Evolutionary conservation across 2,329 filamentous ascomycete species (phyloP).

Genomic region (Lomentospora prolificans): DNA sequence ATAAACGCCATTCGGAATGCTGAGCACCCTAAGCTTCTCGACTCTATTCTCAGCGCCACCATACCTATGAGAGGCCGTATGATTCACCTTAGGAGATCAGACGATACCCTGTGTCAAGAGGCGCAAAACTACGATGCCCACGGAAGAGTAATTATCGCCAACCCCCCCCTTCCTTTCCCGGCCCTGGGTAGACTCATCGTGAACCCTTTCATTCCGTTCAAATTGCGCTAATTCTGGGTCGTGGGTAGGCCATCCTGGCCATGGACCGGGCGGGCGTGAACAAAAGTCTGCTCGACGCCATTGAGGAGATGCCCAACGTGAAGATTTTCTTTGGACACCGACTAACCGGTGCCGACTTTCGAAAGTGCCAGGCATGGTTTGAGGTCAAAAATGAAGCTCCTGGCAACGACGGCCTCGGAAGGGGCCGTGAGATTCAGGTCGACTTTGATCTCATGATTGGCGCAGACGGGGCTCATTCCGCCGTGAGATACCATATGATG

Average conservation of each 20-base stretch:
- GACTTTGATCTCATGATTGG: constrained; percentile 90
- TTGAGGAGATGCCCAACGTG: constrained; percentile 80
- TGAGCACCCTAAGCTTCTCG: constrained; percentile 55
- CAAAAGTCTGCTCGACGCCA: constrained; percentile 68
- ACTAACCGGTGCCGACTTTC: constrained; percentile 81
- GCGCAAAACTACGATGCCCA: constrained; percentile 87
- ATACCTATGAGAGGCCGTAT: constrained; percentile 95
- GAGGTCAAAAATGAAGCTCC: constrained; percentile 39
- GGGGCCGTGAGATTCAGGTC: constrained; percentile 66
- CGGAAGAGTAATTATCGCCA: constrained; percentile 56
- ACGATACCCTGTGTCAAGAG: constrained; percentile 64
- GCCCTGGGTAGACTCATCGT: no score
- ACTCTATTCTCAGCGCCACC: constrained; percentile 64
- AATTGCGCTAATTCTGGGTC: constrained; percentile 8
- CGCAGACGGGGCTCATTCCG: constrained; percentile 89
- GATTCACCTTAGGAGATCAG: constrained; percentile 67
- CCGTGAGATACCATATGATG: constrained; percentile 88
- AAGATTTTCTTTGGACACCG: constrained; percentile 90
- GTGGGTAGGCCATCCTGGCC: constrained; percentile 75
- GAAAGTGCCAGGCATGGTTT: constrained; percentile 74
- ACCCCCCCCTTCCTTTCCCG: no score
- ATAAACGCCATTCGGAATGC: constrained; percentile 77
- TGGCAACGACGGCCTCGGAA: constrained; percentile 13
- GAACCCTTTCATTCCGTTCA: no score
- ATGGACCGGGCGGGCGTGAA: constrained; percentile 81